Evolutionary conservation across 2,329 filamentous ascomycete species (phyloP), one percentile per base, ranked within the genome.

Genomic region (Endothia cerciana): DNA sequence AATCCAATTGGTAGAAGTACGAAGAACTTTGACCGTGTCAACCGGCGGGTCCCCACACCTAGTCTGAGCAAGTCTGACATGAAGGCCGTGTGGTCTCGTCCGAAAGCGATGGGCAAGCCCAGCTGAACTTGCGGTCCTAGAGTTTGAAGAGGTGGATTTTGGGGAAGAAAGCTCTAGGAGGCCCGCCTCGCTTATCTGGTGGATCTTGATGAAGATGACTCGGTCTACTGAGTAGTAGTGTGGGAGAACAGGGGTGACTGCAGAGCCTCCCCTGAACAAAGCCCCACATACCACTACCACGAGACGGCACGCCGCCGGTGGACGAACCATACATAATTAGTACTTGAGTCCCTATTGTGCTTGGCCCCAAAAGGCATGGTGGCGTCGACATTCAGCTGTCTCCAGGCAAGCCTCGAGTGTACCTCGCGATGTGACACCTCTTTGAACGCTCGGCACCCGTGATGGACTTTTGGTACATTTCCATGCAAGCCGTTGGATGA

Each of bases 341-440:
- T n/a, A 25, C 10, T 49, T 22, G 47, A 49, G 47, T 28, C 22
- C 47, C 6, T 28, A 25, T 49, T 22, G 25, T 22, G 47, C 47
- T 28, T 49, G 47, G 22, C 47, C 47, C 28, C 3, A 25, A 51
- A 51, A 28, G 22, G 47, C 47, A 28, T 59, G 17, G 56, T 25
- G 55, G 45, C 41, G 25, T 57, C 55, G 53, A 53, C n/a, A 28
- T n/a, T 59, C 62, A 63, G 62, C 62, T 63, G 41, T 53, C 22
- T 60, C 33, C 25, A 53, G 41, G 62, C 62, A 47, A 60, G 30
- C 47, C 47, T 30, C 25, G 22, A 25, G 22, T 25, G 47, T 51
- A 22, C 15, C 10, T 28, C 11, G 25, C 47, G 47, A 51, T 51
- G 47, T 51, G 47, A 51, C 47, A 25, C 28, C 47, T 51, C n/a